Evolutionary conservation across 371 early-diverging fungal genomes (phyloP).

Genomic region (Chytridium lagenaria): DNA sequence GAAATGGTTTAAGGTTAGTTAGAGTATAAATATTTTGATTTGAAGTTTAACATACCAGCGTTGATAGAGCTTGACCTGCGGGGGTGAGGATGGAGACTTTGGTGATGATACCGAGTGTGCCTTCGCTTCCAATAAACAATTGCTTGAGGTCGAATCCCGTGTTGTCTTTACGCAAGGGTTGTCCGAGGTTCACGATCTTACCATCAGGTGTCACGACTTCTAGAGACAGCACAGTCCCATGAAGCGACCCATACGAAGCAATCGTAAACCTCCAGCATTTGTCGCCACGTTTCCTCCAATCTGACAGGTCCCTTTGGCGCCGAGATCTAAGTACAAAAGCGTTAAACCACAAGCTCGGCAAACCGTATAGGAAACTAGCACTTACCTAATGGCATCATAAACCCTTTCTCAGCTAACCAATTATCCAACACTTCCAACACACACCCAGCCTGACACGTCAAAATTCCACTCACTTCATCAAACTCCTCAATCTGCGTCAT

Average conservation of each 20-base stretch:
- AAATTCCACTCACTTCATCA: conserved; percentile 82
- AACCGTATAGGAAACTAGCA: too few relatives aligned
- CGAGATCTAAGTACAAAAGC: conserved; percentile 72
- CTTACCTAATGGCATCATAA: conserved; percentile 82
- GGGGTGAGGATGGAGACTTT: conserved; percentile 82
- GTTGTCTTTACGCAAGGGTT: conserved; percentile 66
- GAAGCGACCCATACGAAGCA: conserved; percentile 91
- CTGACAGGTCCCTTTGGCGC: conserved; percentile 91
- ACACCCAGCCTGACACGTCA: conserved; percentile 88
- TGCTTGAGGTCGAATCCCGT: conserved; percentile 93
- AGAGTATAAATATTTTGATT: neutral
- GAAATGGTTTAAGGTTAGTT: conserved; percentile 3
- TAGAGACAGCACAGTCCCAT: conserved; percentile 82
- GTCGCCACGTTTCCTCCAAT: conserved; percentile 97
- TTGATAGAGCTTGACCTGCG: conserved; percentile 58
- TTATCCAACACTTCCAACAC: conserved; percentile 84
- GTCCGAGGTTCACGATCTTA: conserved; percentile 84
- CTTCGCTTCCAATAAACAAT: conserved; percentile 94
- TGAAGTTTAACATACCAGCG: conserved; percentile 41
- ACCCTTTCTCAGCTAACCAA: conserved; percentile 75
- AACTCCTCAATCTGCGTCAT: conserved; percentile 80
- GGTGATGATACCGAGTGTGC: conserved; percentile 93
- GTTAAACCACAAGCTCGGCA: neutral
- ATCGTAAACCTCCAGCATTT: conserved; percentile 93
- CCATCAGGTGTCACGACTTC: conserved; percentile 86